Percentiles rank a stretch among this genome's conserved stretches.
phyloP scores from a whole-genome alignment of 345 rosid species.

The Punica granatum region DNA sequence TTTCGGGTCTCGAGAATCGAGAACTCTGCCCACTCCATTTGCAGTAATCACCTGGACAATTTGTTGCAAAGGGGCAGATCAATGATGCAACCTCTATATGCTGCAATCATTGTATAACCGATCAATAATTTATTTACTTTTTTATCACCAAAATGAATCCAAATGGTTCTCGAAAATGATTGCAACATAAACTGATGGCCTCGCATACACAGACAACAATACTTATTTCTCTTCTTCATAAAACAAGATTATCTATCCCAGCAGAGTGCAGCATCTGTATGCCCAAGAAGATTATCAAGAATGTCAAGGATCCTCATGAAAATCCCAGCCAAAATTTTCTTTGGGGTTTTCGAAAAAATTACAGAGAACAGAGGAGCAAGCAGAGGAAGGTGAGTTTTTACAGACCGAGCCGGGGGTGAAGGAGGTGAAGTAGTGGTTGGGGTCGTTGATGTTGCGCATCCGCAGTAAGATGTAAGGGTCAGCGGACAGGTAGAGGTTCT shows the following conservation, averaged over 20 bases:
- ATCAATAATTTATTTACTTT: too few relatives aligned
- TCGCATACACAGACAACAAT: too few relatives aligned
- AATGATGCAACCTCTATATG: neutral
- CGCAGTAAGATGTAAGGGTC: slow-evolving; percentile 45
- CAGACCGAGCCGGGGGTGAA: slow-evolving; percentile 33
- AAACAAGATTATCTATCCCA: too few relatives aligned
- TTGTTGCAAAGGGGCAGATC: neutral
- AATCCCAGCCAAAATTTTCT: too few relatives aligned
- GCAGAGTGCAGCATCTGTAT: too few relatives aligned
- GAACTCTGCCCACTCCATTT: slow-evolving; percentile 47
- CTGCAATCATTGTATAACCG: too few relatives aligned
- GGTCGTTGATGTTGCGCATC: slow-evolving; percentile 21
- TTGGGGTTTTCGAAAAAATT: too few relatives aligned
- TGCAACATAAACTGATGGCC: too few relatives aligned
- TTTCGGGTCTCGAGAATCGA: slow-evolving; percentile 48
- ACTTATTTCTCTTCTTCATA: too few relatives aligned
- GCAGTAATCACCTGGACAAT: slow-evolving; percentile 48
- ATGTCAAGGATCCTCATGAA: too few relatives aligned
- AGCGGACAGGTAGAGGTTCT: slow-evolving; percentile 46
- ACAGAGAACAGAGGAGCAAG: neutral
- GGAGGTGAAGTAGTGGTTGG: slow-evolving; percentile 22
- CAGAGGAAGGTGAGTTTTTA: neutral
- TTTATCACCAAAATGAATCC: neutral
- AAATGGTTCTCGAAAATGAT: too few relatives aligned
- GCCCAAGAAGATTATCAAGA: too few relatives aligned